Base-by-base conservation (phyloP, 768 basidiomycete genomes). In the Dentipellis fragilis region DNA sequence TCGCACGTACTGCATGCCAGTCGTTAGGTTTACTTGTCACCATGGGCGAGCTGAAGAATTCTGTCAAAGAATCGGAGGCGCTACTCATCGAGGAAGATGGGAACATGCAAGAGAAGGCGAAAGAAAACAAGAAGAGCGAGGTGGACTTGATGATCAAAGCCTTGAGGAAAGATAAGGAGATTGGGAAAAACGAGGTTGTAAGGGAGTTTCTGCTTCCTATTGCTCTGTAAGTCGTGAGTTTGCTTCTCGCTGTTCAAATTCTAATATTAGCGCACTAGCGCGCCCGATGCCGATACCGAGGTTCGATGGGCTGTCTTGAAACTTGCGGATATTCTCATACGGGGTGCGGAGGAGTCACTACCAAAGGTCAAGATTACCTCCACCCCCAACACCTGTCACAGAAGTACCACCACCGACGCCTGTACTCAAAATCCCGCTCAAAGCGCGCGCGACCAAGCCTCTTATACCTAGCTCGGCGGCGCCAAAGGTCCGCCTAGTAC, bases 271-370 rank as follows among this genome's bases (percentile, higher is more conserved):
- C 21, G 38, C 49, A 34, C 4, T 57, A 93, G 91, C 35, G 80
- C 84, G 35, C 76, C 85, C 0, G 83, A 86, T 57, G 76, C 83
- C 54, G 93, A 96, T 67, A 79, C 89, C 64, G 89, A 95, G 71
- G 87, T 94, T 40, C 85, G 93, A 48, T 90, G 92, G 83, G 90
- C 87, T 60, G 72, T 95, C 50, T 75, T 98, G 63, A 97, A 98
- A 69, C 73, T 96, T 21, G 91, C 90, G 5, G 95, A 97, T 63
- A 76, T 95, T 17, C 78, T 93, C 45, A 85, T 94, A 61, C 83
- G 85, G 52, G 87, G 90, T 21, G 74, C 83, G 3, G 84, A 90
- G 56, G 95, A 98, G 69, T 77, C 83, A 1, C 74, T 87, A 6
- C 94, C 94, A 1, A 93, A 90, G 56, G 84, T 94, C 58, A 89